Evolutionary conservation across 129 eudicot genomes (phyloP), one percentile per base, ranked within the genome.

Genomic region (Gnaphalium uliginosum): DNA sequence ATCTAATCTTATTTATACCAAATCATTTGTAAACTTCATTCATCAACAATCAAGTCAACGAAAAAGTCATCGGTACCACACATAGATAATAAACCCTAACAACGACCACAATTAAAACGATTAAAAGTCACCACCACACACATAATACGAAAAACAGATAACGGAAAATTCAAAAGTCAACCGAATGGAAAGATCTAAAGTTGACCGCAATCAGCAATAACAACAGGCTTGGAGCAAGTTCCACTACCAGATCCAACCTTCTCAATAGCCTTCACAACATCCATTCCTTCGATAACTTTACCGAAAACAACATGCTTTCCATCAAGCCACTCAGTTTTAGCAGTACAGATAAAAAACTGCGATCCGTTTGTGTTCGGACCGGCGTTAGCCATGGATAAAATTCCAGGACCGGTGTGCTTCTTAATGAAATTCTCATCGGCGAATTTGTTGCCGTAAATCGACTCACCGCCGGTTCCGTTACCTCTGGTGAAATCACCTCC

Each of bases 241-340:
- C 93, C 93, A 3, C 67, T n/a, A 32, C 83, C 29, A 1, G 93
- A 88, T 72, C 93, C 93, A 8, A 85, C 89, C 78, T 81, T 83
- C 88, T 88, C 93, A 59, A 85, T 81, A 17, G 82, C 87, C 76
- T 75, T 88, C 13, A 88, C 87, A 3, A 88, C 86, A 32, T 88
- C 93, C 84, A 79, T 29, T 13, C 93, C 89, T n/a, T 88, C 89
- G n/a, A 83, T 79, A 19, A 88, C 87, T 48, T 76, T 72, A 0
- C 93, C 93, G 17, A 88, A 88, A 80, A 88, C 93, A 17, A 83
- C 87, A 50, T 88, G 92, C 76, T 87, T 87, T 5, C 92, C 92
- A 25, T 87, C 89, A 14, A 87, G 82, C 92, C 92, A 87, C 78
- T 83, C 93, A 4, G 89, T 85, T 78, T 85, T 85, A 8, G 84